Percentiles rank a stretch among this genome's conserved stretches.
Evolutionary conservation across 371 early-diverging fungal species (phyloP).

Genomic region (Rhizopus arrhizus): DNA sequence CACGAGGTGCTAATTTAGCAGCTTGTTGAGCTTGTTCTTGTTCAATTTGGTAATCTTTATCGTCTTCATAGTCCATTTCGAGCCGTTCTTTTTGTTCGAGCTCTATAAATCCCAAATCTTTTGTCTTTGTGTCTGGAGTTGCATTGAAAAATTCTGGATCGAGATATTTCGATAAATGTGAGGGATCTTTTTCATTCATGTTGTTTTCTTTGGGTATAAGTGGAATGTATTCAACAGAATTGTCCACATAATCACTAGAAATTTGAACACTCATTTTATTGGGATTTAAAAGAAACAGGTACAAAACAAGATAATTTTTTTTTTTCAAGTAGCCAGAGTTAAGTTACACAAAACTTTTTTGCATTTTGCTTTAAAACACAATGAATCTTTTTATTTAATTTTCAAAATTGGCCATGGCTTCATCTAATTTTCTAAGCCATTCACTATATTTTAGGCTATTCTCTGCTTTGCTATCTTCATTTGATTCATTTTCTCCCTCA

Average conservation of each 20-base stretch:
- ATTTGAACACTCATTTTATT: not conserved
- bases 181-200: conserved; percentile 37
- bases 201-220: conserved; percentile 25
- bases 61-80: conserved; percentile 24
- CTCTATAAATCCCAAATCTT: conserved; percentile 24
- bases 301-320: not conserved
- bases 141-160: conserved; percentile 40
- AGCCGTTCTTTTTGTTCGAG: conserved; percentile 31
- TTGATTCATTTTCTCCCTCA: conserved; percentile 23
- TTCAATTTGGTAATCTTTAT: conserved; percentile 22
- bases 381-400: conserved; percentile 9
- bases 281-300: not conserved
- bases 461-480: conserved; percentile 1
- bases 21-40: conserved; percentile 14
- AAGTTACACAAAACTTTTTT: no score
- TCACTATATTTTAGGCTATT: conserved; percentile 40
- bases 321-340: not conserved
- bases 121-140: conserved; percentile 27
- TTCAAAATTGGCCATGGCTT: conserved; percentile 50
- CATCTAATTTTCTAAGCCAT: conserved; percentile 50
- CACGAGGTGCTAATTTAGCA: conserved; percentile 56
- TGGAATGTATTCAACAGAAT: conserved; percentile 19
- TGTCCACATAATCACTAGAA: conserved; percentile 15
- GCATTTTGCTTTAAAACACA: no score
- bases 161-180: conserved; percentile 28